Conservation (phyloP, 768 basidiomycete species). For the Phaffia tasmanica region DNA sequence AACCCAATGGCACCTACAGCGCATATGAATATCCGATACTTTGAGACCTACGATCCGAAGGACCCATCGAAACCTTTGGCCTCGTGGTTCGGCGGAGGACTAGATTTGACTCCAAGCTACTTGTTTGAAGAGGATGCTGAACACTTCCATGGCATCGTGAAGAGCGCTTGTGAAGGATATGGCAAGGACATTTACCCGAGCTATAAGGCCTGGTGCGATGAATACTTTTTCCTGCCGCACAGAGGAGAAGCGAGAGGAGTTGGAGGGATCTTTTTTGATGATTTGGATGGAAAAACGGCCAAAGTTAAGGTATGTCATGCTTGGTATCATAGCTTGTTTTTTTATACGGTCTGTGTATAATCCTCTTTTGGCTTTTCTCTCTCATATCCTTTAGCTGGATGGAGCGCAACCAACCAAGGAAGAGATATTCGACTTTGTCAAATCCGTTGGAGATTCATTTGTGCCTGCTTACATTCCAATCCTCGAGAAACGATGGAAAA, state of each 20-base stretch:
- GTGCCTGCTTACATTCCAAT: slow-evolving; percentile 88
- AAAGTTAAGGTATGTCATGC: slow-evolving; percentile 28
- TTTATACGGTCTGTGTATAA: too few species aligned
- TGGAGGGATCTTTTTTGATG: slow-evolving; percentile 95
- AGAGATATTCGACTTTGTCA: slow-evolving; percentile 66
- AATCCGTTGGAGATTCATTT: slow-evolving; percentile 64
- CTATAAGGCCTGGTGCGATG: slow-evolving; percentile 95
- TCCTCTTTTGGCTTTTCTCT: too few species aligned
- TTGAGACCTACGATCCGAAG: slow-evolving; percentile 47
- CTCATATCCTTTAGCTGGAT: slow-evolving; percentile 9
- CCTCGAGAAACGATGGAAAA: slow-evolving; percentile 48
- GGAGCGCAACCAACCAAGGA: slow-evolving; percentile 43
- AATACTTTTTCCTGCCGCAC: slow-evolving; percentile 93
- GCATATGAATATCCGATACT: slow-evolving; percentile 95
- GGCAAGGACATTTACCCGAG: slow-evolving; percentile 55
- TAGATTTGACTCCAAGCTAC: slow-evolving; percentile 87
- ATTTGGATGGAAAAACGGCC: slow-evolving; percentile 52
- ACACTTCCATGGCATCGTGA: slow-evolving; percentile 75
- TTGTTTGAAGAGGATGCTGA: slow-evolving; percentile 72
- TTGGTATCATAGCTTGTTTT: too few species aligned
- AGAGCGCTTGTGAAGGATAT: slow-evolving; percentile 63
- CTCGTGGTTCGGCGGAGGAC: slow-evolving; percentile 99
- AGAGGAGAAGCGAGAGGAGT: slow-evolving; percentile 74
- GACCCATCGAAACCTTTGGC: slow-evolving; percentile 43
- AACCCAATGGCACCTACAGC: slow-evolving; percentile 90